Percentiles rank a stretch among this genome's conserved stretches.
Evolutionary conservation across 2,329 filamentous ascomycete species (phyloP).

Genomic region (Ceratocystiopsis sp.): DNA sequence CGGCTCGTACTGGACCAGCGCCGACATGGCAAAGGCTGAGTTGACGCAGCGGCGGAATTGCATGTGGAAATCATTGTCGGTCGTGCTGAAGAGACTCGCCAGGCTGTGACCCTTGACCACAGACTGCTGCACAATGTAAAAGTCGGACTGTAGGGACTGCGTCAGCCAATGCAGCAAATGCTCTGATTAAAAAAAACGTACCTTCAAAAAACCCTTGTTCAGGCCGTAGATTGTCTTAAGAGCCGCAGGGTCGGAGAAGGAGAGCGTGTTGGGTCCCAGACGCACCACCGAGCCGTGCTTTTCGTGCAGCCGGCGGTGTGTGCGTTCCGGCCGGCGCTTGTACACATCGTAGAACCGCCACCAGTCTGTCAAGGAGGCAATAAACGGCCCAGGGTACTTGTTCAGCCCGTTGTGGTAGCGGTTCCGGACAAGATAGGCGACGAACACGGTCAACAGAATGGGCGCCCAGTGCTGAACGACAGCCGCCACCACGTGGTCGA

Average conservation of each 20-base stretch:
- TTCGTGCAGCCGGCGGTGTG: slow-evolving; percentile 49
- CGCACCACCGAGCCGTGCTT: slow-evolving; percentile 60
- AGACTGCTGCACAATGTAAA: slow-evolving; percentile 64
- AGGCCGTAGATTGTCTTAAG: slow-evolving; percentile 65
- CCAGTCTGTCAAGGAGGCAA: slow-evolving; percentile 53
- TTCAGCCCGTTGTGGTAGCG: slow-evolving; percentile 41
- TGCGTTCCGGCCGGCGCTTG: slow-evolving; percentile 45
- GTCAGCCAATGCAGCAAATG: neutral
- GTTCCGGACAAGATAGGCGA: slow-evolving; percentile 29
- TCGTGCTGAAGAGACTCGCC: slow-evolving; percentile 60
- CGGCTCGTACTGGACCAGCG: slow-evolving; percentile 62
- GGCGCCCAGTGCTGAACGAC: slow-evolving; percentile 27
- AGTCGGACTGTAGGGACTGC: slow-evolving; percentile 41
- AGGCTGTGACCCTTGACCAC: slow-evolving; percentile 50
- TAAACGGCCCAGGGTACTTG: slow-evolving; percentile 53
- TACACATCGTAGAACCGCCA: slow-evolving; percentile 60
- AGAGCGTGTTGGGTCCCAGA: slow-evolving; percentile 56
- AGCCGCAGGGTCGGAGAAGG: slow-evolving; percentile 56
- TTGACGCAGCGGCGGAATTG: slow-evolving; percentile 61
- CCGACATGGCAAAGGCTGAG: slow-evolving; percentile 60
- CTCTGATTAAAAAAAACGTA: slow-evolving; percentile 16
- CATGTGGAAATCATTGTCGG: slow-evolving; percentile 58
- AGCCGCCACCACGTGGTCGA: slow-evolving; percentile 18
- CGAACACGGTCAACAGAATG: slow-evolving; percentile 16
- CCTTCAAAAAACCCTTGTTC: slow-evolving; percentile 69